Evolutionary conservation across 345 rosid genomes (phyloP).

Genomic region (Excoecaria agallocha): DNA sequence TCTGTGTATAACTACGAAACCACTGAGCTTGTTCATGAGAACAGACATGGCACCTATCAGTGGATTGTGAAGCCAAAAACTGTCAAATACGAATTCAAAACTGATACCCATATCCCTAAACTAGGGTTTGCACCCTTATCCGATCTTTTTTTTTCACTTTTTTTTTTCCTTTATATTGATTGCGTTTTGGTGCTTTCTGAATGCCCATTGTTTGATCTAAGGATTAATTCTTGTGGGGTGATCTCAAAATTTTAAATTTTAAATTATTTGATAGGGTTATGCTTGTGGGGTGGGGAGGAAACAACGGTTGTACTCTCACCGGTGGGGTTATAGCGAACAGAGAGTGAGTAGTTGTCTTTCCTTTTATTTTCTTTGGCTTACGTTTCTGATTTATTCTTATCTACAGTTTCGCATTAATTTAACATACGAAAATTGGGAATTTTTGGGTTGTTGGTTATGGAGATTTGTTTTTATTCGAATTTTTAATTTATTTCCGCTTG

Average conservation of each 20-base stretch:
- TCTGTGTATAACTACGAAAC: constrained; percentile 87
- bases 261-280: constrained; percentile 52
- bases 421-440: background rate
- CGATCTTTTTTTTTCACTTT: background rate
- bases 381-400: background rate
- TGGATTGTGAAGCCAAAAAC: constrained; percentile 91
- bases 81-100: constrained; percentile 84
- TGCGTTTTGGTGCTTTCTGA: background rate
- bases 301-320: constrained; percentile 90
- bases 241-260: constrained; percentile 5
- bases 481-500: constrained; percentile 3
- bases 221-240: background rate
- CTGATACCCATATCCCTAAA: constrained; percentile 72
- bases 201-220: background rate
- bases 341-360: constrained; percentile 51
- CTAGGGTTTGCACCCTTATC: constrained; percentile 55
- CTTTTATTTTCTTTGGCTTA: background rate
- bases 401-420: background rate
- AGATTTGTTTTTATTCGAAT: constrained; percentile 8
- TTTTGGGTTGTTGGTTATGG: background rate
- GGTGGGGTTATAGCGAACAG: constrained; percentile 87
- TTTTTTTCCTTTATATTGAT: too few relatives aligned
- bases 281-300: constrained; percentile 99
- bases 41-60: constrained; percentile 65
- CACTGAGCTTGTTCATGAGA: constrained; percentile 91